Base-by-base conservation (phyloP, 2,329 filamentous ascomycete species). In the Aspergillus pseudonomiae region DNA sequence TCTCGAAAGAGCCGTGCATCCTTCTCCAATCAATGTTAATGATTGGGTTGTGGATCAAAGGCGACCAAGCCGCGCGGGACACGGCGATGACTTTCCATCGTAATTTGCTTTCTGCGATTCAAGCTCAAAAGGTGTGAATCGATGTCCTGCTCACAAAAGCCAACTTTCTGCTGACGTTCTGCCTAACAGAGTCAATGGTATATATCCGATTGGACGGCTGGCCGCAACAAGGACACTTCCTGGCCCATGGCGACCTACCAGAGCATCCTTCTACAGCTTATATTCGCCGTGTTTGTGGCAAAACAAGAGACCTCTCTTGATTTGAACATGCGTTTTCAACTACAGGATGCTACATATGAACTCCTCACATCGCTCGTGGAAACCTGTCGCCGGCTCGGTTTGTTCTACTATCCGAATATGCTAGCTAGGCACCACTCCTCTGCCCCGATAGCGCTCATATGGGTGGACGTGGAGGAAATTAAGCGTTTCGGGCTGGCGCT, bases 181-280 rank as follows among this genome's bases (percentile, higher is more conserved):
- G 50, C 21, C 12, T 9, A 16, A 10, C 30, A 69, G 65, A 32
- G 55, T 48, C 62, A 68, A 65, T 69, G 65, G 66, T 63, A 46
- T 59, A 43, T 63, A 16, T 48, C 62, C 1, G 34, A 66, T 43
- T 57, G 41, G 34, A 7, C 24, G 32, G 12, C 16, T 32, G 19
- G 54, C 6, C n/a, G 12, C n/a, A 41, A 45, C 12, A 12, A 7
- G 26, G 52, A 12, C 9, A 63, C 57, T 2, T 56, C 65, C 32
- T 74, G 70, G 69, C 72, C 72, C 41, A 70, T 74, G 30, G 64
- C 71, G 34, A 71, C 72, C n/a, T 73, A 70, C 34, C 73, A 75
- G 39, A 64, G 66, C 26, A 66, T 74, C 41, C 68, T 74, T 6
- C 65, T 75, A 3, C 66, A 73, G 46, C 63, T 71, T 10, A 72